Conservation (phyloP, 129 eudicot genomes). For the Lactuca saligna region DNA sequence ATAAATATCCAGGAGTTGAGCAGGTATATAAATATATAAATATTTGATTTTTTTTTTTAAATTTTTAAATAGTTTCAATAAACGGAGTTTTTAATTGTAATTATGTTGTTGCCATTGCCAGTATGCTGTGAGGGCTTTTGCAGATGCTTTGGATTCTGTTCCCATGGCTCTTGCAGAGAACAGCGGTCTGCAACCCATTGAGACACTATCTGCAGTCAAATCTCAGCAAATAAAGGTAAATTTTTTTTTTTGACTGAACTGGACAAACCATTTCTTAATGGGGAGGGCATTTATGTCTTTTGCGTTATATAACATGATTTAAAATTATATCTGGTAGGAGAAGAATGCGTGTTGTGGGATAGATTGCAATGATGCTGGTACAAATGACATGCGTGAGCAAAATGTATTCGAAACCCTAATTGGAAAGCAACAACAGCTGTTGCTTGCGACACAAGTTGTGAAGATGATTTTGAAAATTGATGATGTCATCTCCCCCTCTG, state of each 20-base stretch:
- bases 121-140: slow-evolving; percentile 98
- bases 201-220: slow-evolving; percentile 88
- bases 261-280: background rate
- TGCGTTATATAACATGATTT: too few species aligned
- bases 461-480: slow-evolving; percentile 98
- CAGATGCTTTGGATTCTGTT: slow-evolving; percentile 95
- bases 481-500: slow-evolving; percentile 86
- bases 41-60: too few species aligned
- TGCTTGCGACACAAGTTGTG: slow-evolving; percentile 96
- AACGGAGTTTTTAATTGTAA: background rate
- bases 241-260: background rate
- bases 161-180: slow-evolving; percentile 99
- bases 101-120: slow-evolving; percentile 29
- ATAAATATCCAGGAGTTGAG: slow-evolving; percentile 95
- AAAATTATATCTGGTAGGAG: slow-evolving; percentile 47
- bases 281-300: background rate
- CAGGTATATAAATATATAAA: slow-evolving; percentile 45
- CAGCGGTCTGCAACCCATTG: slow-evolving; percentile 96
- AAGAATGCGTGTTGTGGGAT: slow-evolving; percentile 85
- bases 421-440: slow-evolving; percentile 95
- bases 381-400: slow-evolving; percentile 96
- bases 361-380: slow-evolving; percentile 94
- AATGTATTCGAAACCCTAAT: slow-evolving; percentile 92
- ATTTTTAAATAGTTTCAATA: background rate
- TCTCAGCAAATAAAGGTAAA: slow-evolving; percentile 92